Conservation (phyloP, 495 filamentous ascomycete genomes). For the Talaromyces proteolyticus region DNA sequence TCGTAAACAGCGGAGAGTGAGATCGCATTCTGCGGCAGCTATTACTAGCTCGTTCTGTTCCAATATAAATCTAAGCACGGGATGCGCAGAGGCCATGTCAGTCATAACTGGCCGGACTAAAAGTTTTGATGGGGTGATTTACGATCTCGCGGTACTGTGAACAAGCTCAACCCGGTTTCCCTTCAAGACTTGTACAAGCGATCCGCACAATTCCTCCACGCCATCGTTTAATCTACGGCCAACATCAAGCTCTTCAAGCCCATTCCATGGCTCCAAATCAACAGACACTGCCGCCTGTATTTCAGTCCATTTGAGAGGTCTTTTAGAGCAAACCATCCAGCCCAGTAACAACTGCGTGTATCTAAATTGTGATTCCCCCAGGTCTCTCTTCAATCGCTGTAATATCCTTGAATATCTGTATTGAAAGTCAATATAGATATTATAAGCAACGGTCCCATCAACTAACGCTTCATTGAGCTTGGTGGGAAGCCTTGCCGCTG, state of each 20-base stretch:
- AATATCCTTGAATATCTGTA: slow-evolving; percentile 37
- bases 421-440: no score
- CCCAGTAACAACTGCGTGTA: slow-evolving; percentile 29
- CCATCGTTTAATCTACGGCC: slow-evolving; percentile 19
- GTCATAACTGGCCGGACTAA: no score
- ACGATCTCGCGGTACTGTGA: slow-evolving; percentile 37
- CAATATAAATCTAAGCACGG: slow-evolving; percentile 11
- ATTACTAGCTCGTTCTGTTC: slow-evolving; percentile 18
- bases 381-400: slow-evolving; percentile 18
- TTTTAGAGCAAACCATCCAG: slow-evolving; percentile 36
- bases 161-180: slow-evolving; percentile 30
- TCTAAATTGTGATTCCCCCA: slow-evolving; percentile 12
- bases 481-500: slow-evolving; percentile 22
- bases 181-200: slow-evolving; percentile 29
- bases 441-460: background rate
- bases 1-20: slow-evolving; percentile 24
- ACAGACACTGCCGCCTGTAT: slow-evolving; percentile 37
- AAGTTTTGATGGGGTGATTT: slow-evolving; percentile 9
- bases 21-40: slow-evolving; percentile 23
- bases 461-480: slow-evolving; percentile 34
- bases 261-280: slow-evolving; percentile 3
- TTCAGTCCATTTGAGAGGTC: slow-evolving; percentile 41
- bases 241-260: slow-evolving; percentile 4
- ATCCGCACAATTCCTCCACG: slow-evolving; percentile 36
- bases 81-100: no score